phyloP scores from a whole-genome alignment of 1,284 basidiomycete species.

The Apiotrichum veenhuisii region DNA sequence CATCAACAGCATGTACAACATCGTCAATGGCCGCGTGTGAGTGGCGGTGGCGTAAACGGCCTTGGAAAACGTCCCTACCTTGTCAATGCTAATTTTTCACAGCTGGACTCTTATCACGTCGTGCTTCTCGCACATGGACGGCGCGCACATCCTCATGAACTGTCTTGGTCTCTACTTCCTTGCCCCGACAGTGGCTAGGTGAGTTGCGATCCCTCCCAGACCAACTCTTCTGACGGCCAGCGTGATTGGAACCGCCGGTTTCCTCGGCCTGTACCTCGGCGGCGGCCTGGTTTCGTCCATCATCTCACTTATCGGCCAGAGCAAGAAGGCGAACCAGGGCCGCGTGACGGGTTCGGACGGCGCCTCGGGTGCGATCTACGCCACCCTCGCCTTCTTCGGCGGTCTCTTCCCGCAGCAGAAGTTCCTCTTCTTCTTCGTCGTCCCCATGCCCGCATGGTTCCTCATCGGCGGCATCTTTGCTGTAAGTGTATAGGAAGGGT shows the following conservation, averaged over 20 bases:
- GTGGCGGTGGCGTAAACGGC: not conserved
- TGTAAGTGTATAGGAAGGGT: constrained; percentile 23
- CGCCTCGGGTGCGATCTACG: constrained; percentile 54
- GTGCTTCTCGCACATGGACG: constrained; percentile 66
- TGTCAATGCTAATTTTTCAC: not conserved
- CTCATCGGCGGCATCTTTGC: constrained; percentile 69
- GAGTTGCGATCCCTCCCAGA: too few relatives aligned
- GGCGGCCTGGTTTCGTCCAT: constrained; percentile 63
- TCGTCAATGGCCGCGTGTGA: constrained; percentile 63
- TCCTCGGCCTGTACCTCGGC: constrained; percentile 72
- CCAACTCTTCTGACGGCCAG: too few relatives aligned
- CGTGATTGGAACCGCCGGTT: constrained; percentile 65
- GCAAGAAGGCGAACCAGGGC: not conserved
- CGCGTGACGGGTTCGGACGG: constrained; percentile 51
- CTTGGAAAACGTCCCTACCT: too few relatives aligned
- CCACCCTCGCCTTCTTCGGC: constrained; percentile 60
- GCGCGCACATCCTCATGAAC: constrained; percentile 70
- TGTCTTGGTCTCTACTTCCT: constrained; percentile 75
- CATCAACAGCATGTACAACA: constrained; percentile 57
- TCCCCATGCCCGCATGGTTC: constrained; percentile 80
- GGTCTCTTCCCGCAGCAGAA: constrained; percentile 65
- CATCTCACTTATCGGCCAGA: constrained; percentile 53
- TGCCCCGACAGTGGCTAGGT: constrained; percentile 63
- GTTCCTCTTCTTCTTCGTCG: constrained; percentile 74
- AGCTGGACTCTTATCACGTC: constrained; percentile 71